Percentiles rank a stretch among this genome's conserved stretches.
Evolutionary conservation across 257 asterid genomes (phyloP).

Genomic region (Galeopsis tetrahit): DNA sequence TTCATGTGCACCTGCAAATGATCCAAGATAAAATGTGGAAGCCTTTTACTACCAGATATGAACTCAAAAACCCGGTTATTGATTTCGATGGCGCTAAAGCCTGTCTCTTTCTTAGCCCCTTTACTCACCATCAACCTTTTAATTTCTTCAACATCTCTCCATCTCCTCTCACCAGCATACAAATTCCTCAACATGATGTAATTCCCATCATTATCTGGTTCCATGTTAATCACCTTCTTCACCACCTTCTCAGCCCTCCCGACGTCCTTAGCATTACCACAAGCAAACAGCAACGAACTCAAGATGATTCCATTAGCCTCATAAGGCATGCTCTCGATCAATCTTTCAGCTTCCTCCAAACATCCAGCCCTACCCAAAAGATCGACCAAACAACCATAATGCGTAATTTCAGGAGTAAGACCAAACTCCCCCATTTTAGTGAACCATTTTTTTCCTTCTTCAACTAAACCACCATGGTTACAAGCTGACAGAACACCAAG

Average conservation of each 20-base stretch:
- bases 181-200: conserved; percentile 82
- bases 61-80: conserved; percentile 66
- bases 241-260: conserved; percentile 74
- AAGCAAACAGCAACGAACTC: conserved; percentile 83
- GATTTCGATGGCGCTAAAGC: conserved; percentile 76
- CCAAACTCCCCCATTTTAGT: conserved; percentile 56
- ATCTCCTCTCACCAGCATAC: conserved; percentile 88
- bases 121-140: conserved; percentile 64
- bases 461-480: conserved; percentile 89
- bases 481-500: conserved; percentile 91
- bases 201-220: conserved; percentile 81
- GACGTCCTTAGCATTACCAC: conserved; percentile 82
- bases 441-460: conserved; percentile 87
- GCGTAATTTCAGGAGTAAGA: conserved; percentile 67
- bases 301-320: conserved; percentile 85
- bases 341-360: conserved; percentile 80
- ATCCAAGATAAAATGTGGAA: conserved; percentile 51
- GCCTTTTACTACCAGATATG: conserved; percentile 63
- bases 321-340: conserved; percentile 82
- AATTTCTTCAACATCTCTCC: conserved; percentile 79
- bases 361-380: conserved; percentile 86
- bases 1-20: conserved; percentile 68
- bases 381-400: conserved; percentile 87
- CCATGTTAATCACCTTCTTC: conserved; percentile 65
- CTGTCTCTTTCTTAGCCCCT: conserved; percentile 88